phyloP scores from a whole-genome alignment of 352 stramenopile species.

The Phytophthora pini region DNA sequence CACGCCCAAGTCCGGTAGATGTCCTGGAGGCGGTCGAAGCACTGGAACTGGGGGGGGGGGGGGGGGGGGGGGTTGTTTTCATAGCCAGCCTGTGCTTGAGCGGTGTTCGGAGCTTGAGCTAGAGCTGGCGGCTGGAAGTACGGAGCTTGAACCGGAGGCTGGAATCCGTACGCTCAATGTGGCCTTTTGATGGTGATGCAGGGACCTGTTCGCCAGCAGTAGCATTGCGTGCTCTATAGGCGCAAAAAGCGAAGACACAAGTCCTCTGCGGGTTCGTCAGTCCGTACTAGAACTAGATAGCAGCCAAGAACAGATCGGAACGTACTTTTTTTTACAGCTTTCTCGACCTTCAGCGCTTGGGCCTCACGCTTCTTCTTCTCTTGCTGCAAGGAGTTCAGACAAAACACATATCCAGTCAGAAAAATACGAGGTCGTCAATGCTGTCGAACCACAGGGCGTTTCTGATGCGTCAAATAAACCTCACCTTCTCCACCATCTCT shows the following conservation, averaged over 20 bases:
- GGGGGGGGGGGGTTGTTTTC: too few relatives aligned
- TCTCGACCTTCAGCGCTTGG: slow-evolving; percentile 33
- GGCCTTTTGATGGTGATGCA: slow-evolving; percentile 15
- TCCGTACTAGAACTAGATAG: slow-evolving; percentile 10
- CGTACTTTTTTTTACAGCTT: slow-evolving; percentile 31
- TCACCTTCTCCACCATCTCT: slow-evolving; percentile 86
- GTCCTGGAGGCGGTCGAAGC: too few relatives aligned
- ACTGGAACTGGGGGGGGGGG: too few relatives aligned
- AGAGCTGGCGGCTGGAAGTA: too few relatives aligned
- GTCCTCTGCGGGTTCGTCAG: slow-evolving; percentile 27
- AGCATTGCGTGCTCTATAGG: slow-evolving; percentile 17
- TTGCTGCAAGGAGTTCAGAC: slow-evolving; percentile 34
- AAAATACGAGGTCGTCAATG: slow-evolving; percentile 3
- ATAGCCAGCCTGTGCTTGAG: too few relatives aligned
- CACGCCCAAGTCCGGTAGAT: too few relatives aligned
- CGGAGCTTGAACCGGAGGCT: too few relatives aligned
- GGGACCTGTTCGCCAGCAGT: slow-evolving; percentile 5
- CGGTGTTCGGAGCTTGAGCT: too few relatives aligned
- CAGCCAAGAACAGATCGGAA: slow-evolving; percentile 6
- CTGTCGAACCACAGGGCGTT: neutral
- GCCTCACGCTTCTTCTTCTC: slow-evolving; percentile 49
- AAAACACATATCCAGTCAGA: slow-evolving; percentile 14
- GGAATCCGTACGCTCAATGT: neutral
- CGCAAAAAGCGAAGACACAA: slow-evolving; percentile 27
- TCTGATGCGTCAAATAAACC: slow-evolving; percentile 20